Evolutionary conservation across 768 basidiomycete species (phyloP).

Genomic region (Naganishia kalamii): DNA sequence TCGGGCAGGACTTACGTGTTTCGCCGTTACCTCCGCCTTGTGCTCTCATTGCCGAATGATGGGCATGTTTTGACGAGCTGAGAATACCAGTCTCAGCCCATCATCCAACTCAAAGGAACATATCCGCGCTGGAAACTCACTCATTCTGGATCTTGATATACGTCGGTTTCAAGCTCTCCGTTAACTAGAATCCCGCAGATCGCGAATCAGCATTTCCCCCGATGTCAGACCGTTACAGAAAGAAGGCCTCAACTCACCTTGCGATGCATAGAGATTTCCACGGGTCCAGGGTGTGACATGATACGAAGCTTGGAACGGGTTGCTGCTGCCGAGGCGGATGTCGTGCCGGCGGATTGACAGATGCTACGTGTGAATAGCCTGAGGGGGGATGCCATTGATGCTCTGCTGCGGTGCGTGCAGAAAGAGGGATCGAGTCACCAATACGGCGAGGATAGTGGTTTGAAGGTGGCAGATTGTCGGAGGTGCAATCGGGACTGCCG

Average conservation of each 20-base stretch:
- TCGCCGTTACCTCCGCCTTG: conserved; percentile 48
- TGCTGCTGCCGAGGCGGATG: background rate
- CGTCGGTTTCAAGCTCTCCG: conserved; percentile 42
- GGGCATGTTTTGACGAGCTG: conserved; percentile 44
- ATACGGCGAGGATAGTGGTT: background rate
- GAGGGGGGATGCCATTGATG: conserved; percentile 11
- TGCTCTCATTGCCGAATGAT: conserved; percentile 49
- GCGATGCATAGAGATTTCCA: conserved; percentile 42
- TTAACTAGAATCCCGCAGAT: conserved; percentile 39
- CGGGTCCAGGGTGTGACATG: conserved; percentile 37
- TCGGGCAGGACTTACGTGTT: conserved; percentile 42
- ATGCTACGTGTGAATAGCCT: background rate
- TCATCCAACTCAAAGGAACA: background rate
- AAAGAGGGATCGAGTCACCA: background rate
- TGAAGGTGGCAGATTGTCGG: background rate
- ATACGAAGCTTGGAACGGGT: conserved; percentile 14
- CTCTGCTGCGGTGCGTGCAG: too few relatives aligned
- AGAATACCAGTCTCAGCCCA: background rate
- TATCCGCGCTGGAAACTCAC: conserved; percentile 24
- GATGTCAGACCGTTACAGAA: background rate
- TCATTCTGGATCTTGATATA: conserved; percentile 48
- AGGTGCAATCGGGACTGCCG: background rate
- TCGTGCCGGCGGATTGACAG: background rate
- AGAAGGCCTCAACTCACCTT: conserved; percentile 34
- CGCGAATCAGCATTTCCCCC: background rate